Conservation (phyloP, 2,329 filamentous ascomycete genomes). For the Epichloe glyceriae region DNA sequence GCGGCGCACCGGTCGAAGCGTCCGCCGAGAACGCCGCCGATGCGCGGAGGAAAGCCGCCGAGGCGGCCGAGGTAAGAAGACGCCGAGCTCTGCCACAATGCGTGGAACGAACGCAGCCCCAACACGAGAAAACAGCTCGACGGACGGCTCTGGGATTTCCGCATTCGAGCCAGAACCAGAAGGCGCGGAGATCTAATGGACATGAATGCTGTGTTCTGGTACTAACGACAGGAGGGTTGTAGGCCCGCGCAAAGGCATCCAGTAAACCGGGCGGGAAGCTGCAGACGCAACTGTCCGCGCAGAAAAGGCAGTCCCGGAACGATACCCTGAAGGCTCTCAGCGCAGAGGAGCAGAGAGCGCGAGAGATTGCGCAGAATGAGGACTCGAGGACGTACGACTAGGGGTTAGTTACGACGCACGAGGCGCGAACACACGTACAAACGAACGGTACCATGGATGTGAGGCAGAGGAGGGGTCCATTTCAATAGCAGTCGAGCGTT, state of each 20-base stretch:
- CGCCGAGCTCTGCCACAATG: background rate
- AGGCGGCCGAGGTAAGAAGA: slow-evolving; percentile 62
- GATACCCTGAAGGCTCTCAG: slow-evolving; percentile 58
- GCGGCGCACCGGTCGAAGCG: slow-evolving; percentile 27
- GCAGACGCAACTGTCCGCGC: slow-evolving; percentile 54
- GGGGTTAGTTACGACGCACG: background rate
- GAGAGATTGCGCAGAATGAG: slow-evolving; percentile 52
- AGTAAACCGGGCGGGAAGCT: slow-evolving; percentile 50
- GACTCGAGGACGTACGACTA: slow-evolving; percentile 24
- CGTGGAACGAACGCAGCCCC: background rate
- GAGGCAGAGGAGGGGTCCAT: no score
- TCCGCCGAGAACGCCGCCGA: slow-evolving; percentile 24
- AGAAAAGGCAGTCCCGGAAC: slow-evolving; percentile 60
- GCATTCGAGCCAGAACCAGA: no score
- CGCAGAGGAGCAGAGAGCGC: slow-evolving; percentile 47
- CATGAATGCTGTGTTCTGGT: no score
- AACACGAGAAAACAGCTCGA: background rate
- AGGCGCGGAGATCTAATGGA: no score
- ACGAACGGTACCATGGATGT: no score
- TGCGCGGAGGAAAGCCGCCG: slow-evolving; percentile 60
- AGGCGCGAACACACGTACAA: background rate
- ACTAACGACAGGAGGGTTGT: background rate
- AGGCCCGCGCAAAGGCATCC: slow-evolving; percentile 55
- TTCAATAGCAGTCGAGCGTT: no score
- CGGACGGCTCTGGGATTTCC: no score